phyloP scores from a whole-genome alignment of 1,284 basidiomycete genomes.

The Ganoderma sinense region DNA sequence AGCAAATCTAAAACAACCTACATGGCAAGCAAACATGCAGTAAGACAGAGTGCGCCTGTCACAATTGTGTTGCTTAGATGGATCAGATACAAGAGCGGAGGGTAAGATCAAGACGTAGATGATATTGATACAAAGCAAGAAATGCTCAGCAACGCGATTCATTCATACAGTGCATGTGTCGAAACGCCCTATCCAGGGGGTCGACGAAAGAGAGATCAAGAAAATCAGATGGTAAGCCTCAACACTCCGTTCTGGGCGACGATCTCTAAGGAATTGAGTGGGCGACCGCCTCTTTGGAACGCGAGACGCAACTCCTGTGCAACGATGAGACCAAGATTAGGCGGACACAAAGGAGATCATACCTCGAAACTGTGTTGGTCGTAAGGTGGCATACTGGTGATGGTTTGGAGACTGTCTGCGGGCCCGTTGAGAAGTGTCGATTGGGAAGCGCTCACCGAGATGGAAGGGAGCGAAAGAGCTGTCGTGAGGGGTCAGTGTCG shows the following conservation, averaged over 20 bases:
- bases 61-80: neutral
- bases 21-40: no score
- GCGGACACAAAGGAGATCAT: constrained; percentile 3
- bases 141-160: constrained; percentile 7
- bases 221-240: constrained; percentile 20
- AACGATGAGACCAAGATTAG: neutral
- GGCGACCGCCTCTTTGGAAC: constrained; percentile 31
- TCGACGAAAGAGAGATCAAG: neutral
- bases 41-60: neutral
- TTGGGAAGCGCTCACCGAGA: constrained; percentile 3
- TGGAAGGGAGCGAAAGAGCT: constrained; percentile 18
- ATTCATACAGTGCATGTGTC: constrained; percentile 6
- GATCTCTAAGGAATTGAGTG: constrained; percentile 38
- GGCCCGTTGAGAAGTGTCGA: constrained; percentile 1
- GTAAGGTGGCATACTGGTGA: constrained; percentile 34
- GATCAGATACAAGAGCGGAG: neutral
- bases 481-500: neutral
- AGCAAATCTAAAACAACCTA: no score
- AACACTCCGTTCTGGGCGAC: constrained; percentile 27
- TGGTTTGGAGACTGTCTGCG: constrained; percentile 34
- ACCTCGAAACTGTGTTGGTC: constrained; percentile 40
- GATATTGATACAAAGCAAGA: constrained; percentile 24
- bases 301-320: constrained; percentile 40
- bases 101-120: neutral
- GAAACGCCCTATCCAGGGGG: neutral